Evolutionary conservation across 2,329 filamentous ascomycete species (phyloP), one percentile per base, ranked within the genome.

Genomic region (Stemphylium vesicarium): DNA sequence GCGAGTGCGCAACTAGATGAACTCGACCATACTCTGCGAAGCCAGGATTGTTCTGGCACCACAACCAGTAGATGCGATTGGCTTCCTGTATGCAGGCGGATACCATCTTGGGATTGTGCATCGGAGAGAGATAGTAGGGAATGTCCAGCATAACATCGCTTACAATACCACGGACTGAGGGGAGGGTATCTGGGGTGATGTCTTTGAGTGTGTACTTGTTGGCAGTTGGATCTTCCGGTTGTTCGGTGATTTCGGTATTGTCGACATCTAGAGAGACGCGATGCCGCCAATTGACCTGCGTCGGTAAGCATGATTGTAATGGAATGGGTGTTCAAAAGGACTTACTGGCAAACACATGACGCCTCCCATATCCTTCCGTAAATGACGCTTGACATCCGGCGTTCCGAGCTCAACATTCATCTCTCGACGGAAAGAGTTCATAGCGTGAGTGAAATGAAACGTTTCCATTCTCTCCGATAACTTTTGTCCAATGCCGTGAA

Each of bases 111-210:
- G 88, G 85, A 69, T 98, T 96, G 77, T 98, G 94, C 52, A 75
- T 69, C 55, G 96, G 90, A 0, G 94, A 98, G 78, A 99, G 88
- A 77, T 98, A 99, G 72, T 96, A 98, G 0, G 95, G 95, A 44
- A 99, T 94, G 72, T 99, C 95, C 44, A 98, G 88, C 92, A 99
- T 97, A 65, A 99, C 92, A 73, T 99, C 95, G 37, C 91, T 96
- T 57, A 99, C 96, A 71, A 99, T 87, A 69, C 90, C 91, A 40
- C 95, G 88, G 8, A 99, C 89, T 0, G 91, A 92, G 0, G 94
- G 93, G 26, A 99, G 91, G 0, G 91, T 95, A 37, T 88, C 85
- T 1, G 92, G 93, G 4, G 96, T 96, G 62, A 99, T 97, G 64
- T 98, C 93, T 64, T 93, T 90, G 12, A 99, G 81, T 0, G 81